Base-by-base conservation (phyloP, 2,329 filamentous ascomycete species). In the Lecanicillium sp. region DNA sequence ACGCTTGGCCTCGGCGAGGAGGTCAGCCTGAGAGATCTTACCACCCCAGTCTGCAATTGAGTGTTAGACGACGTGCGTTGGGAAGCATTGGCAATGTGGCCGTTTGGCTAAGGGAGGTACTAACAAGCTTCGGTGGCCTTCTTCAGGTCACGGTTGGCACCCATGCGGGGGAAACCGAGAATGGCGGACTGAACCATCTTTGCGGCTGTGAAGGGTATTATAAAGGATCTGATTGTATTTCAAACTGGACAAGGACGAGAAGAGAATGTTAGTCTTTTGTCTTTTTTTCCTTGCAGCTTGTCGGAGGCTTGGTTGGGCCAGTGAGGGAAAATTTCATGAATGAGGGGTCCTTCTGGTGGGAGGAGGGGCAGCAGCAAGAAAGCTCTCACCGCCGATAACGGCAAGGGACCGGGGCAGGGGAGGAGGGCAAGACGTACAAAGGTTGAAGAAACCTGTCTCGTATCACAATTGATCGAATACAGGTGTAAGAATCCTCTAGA, bases 91-190 rank as follows among this genome's bases (percentile, higher is more conserved):
- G 3, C 37, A 25, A 37, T 36, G 11, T 25, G 22, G 7, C 22
- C 6, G 6, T 6, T 7, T 25, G 22, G 22, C 32, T n/a, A n/a
- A 31, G 36, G 33, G n/a, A 10, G 30, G n/a, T 29, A 71, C 71
- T 61, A 52, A 75, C 72, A 98, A 66, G 90, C 87, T 72, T 98
- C 92, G 53, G 89, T 98, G 62, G 92, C 92, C 82, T 98, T 98
- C 84, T 98, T 98, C 66, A 98, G 81, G 78, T 98, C 92, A 81
- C 92, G 88, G 72, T 94, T 86, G 59, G 79, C 85, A 71, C 92
- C 92, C 87, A 97, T 96, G 64, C 92, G 90, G 67, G 92, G 92
- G 80, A 98, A 98, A 72, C 92, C 92, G 67, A 98, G 84, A 67
- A 98, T 77, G 54, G 92, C 72, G 51, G 75, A 79, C 60, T 78